Base-by-base conservation (phyloP, 805 yeast species). In the Candida methanosorbosa region DNA sequence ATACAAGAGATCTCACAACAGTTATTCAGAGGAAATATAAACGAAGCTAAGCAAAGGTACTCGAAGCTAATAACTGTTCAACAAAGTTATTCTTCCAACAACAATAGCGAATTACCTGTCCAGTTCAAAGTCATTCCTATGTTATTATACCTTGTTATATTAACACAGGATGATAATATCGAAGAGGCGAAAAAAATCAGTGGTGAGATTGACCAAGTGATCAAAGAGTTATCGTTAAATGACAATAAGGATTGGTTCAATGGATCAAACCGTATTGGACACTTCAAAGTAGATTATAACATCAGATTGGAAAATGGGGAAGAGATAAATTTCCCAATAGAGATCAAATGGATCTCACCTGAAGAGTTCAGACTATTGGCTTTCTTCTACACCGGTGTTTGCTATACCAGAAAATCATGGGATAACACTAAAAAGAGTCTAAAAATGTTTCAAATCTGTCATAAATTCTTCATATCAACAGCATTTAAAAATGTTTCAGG, bases 301-400 rank as follows among this genome's bases (percentile, higher is more conserved):
- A 12, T 18, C 8, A 19, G 13, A 23, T 11, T 31, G 20, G 19
- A 36, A 7, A 29, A 29, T 30, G n/a, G n/a, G n/a, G n/a, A n/a
- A n/a, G n/a, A n/a, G n/a, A n/a, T n/a, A n/a, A n/a, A n/a, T n/a
- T 14, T 63, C 39, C 43, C 58, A 3, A 18, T 54, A 14, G 45
- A 52, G 17, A 42, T 66, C 2, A 46, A 48, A 15, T 70, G 76
- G 74, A 36, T 69, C 11, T 54, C 59, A 12, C 54, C 65, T 4
- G 63, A 60, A 28, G 73, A 69, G 37, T 66, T 64, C 44, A 57
- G 60, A 8, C 53, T 65, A 16, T 35, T 59, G 29, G 52, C 66
- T 17, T 67, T 66, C 42, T 60, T 66, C 29, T 44, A 63, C n/a
- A 58, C 65, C 25, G 75, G 70, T 3, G 45, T 70, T 5, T 47